Conservation (phyloP, 257 asterid species). For the Striga asiatica region DNA sequence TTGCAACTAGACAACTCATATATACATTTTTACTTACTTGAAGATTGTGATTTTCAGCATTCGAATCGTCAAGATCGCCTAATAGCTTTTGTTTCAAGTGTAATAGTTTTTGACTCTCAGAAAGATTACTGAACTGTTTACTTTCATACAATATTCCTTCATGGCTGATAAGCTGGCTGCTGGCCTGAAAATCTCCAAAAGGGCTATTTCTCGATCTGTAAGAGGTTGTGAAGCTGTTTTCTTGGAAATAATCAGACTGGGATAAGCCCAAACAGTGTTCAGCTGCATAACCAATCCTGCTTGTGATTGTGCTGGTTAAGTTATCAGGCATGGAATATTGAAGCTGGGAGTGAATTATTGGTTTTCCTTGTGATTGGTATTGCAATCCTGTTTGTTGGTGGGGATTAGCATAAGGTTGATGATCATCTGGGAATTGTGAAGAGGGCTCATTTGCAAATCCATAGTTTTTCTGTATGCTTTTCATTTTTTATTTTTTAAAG, state of each 20-base stretch:
- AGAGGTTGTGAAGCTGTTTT: slow-evolving; percentile 18
- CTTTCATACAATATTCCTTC: slow-evolving; percentile 15
- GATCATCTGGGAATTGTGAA: slow-evolving; percentile 14
- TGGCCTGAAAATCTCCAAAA: slow-evolving; percentile 8
- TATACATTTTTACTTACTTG: slow-evolving; percentile 49
- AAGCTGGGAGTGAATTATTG: not conserved
- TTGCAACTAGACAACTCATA: no score
- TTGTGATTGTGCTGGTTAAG: slow-evolving; percentile 27
- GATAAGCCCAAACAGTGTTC: slow-evolving; percentile 43
- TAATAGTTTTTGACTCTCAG: slow-evolving; percentile 34
- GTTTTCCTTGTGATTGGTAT: not conserved
- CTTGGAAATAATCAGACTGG: slow-evolving; percentile 20
- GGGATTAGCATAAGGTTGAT: slow-evolving; percentile 11
- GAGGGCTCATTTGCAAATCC: slow-evolving; percentile 15
- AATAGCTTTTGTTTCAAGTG: slow-evolving; percentile 38
- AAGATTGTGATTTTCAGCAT: slow-evolving; percentile 26
- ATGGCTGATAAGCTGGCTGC: slow-evolving; percentile 5
- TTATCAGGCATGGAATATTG: slow-evolving; percentile 22
- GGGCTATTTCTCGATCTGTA: no score
- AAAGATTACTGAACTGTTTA: slow-evolving; percentile 24
- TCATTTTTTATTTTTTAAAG: slow-evolving; percentile 23
- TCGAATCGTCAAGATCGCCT: slow-evolving; percentile 22
- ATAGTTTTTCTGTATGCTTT: slow-evolving; percentile 18
- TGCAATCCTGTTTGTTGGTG: not conserved
- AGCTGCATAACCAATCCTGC: slow-evolving; percentile 38